These are phyloP conservation scores for Tetrahymena borealis DNA, from an alignment of 73 alveolate genomes.

Conservation along the genomic window DNA sequence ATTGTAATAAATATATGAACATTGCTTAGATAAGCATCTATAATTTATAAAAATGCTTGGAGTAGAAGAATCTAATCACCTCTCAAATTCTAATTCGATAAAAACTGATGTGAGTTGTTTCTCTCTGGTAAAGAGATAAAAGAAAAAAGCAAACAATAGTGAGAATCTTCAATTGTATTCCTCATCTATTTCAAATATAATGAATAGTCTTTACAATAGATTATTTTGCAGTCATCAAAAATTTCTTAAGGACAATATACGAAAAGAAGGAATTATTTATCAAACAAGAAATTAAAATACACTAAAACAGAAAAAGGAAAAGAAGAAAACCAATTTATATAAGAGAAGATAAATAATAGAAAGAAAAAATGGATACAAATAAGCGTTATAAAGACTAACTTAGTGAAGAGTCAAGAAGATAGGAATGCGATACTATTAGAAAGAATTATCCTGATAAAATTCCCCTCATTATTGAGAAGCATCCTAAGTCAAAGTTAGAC, in stretches of 20 bases:
- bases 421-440: not conserved
- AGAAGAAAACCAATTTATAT: not conserved
- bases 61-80: not conserved
- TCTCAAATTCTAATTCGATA: not conserved
- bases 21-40: not conserved
- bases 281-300: not conserved
- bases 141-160: not conserved
- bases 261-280: not conserved
- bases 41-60: not conserved
- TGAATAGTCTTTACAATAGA: not conserved
- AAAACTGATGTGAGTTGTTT: not conserved
- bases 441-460: not conserved
- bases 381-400: not conserved
- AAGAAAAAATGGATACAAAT: not conserved
- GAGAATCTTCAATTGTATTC: not conserved
- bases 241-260: not conserved
- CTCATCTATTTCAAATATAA: not conserved
- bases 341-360: not conserved
- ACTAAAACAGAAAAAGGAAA: not conserved
- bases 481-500: not conserved
- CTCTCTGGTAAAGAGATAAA: not conserved
- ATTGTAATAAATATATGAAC: too few species aligned
- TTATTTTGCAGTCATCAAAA: not conserved
- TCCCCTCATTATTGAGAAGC: slow-evolving; percentile 1
- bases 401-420: not conserved